Conservation (phyloP, 2,329 filamentous ascomycete genomes). For the Talaromyces sp. region DNA sequence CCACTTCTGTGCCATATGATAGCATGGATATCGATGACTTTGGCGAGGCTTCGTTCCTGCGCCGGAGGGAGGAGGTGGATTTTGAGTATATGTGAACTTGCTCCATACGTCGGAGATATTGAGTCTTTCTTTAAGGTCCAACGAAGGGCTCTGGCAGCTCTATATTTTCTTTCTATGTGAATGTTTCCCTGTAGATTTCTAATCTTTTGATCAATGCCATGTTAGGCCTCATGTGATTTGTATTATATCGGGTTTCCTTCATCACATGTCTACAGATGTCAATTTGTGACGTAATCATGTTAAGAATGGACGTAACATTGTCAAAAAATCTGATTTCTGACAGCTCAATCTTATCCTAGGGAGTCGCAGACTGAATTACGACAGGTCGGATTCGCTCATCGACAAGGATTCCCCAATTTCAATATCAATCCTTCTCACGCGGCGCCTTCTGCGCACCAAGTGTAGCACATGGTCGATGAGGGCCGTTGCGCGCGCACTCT, state of each 20-base stretch:
- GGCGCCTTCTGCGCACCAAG: background rate
- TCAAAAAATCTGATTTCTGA: background rate
- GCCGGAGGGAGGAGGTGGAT: conserved; percentile 40
- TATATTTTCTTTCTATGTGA: conserved; percentile 19
- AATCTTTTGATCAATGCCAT: background rate
- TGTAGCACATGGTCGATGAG: background rate
- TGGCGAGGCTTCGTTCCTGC: conserved; percentile 45
- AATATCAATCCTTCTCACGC: background rate
- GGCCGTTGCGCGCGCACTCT: background rate
- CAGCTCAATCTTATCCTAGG: too few species aligned
- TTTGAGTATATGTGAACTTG: conserved; percentile 23
- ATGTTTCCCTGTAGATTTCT: conserved; percentile 2
- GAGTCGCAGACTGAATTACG: too few species aligned
- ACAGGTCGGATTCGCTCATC: background rate
- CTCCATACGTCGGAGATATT: background rate
- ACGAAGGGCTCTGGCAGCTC: background rate
- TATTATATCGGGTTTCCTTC: background rate
- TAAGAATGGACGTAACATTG: background rate
- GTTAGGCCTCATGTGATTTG: background rate
- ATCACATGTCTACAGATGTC: background rate
- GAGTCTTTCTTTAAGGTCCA: background rate
- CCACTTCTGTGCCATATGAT: conserved; percentile 20
- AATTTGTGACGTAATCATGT: background rate
- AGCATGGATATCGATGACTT: conserved; percentile 42
- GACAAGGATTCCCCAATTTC: background rate